Conservation (phyloP, 2,329 filamentous ascomycete species). For the Paracorniculantispora psalliotae region DNA sequence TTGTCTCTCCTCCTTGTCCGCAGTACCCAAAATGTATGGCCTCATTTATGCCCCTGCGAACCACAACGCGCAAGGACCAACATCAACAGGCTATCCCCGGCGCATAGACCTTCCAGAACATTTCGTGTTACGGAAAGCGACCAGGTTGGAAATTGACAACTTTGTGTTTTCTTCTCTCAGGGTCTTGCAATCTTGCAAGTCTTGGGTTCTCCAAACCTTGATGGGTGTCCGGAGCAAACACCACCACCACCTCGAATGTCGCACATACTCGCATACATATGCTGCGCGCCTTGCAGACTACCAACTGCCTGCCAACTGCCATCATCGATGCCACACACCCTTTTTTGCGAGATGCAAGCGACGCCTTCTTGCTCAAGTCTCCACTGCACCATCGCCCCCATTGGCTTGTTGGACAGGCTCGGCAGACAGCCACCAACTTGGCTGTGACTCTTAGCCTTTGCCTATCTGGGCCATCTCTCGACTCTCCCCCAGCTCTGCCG, state of each 20-base stretch:
- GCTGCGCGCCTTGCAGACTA: background rate
- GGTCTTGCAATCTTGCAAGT: background rate
- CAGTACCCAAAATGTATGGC: too few relatives aligned
- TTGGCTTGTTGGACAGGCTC: background rate
- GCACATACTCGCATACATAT: background rate
- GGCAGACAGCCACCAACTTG: conserved; percentile 5
- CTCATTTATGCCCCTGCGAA: background rate
- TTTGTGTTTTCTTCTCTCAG: background rate
- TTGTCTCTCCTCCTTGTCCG: background rate
- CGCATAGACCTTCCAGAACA: conserved; percentile 5
- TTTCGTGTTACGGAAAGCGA: background rate
- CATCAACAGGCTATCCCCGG: background rate
- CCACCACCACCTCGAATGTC: background rate
- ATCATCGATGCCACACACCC: conserved; percentile 4
- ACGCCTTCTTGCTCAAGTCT: background rate
- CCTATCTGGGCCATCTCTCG: too few relatives aligned
- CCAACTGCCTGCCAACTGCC: background rate
- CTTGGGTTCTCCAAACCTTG: background rate
- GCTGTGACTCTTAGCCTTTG: conserved; percentile 4
- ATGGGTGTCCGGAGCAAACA: background rate
- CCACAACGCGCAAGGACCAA: conserved; percentile 7
- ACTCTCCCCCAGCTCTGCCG: too few relatives aligned
- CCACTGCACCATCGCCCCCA: conserved; percentile 1
- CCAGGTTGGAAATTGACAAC: background rate
- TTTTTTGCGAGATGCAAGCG: conserved; percentile 3